Evolutionary conservation across 768 basidiomycete genomes (phyloP), one percentile per base, ranked within the genome.

Genomic region (Suillus paluster): DNA sequence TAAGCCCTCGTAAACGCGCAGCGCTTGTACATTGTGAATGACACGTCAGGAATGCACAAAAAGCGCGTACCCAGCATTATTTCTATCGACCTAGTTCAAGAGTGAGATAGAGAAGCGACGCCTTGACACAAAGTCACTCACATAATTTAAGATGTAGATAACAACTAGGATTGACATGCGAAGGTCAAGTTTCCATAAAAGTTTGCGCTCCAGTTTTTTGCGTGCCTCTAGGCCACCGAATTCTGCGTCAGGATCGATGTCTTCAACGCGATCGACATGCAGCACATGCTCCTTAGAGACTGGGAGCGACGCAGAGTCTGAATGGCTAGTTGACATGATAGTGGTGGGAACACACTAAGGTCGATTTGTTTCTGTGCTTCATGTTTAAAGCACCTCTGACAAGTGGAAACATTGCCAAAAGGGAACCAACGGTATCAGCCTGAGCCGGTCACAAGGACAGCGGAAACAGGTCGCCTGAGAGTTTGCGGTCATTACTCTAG

Each of bases 1-100:
- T 84, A 60, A 91, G 86, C 0, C 90, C 91, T 57, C 85, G 80
- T 30, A 88, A 75, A 53, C 91, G 81, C 23, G 91, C 91, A 15
- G 87, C 89, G 46, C 90, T 90, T 62, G 53, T 59, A 5, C 59
- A 66, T 60, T 25, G 46, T 61, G 34, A 12, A 23, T 9, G 19
- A 6, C 25, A 6, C 27, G 14, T 41, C 15, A 9, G 19, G 14
- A 11, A 9, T 50, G 36, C 50, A 56, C 33, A 25, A 44, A 39
- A 62, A 21, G 30, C 15, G 71, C 79, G 65, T 73, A 88, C 87
- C 83, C 75, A 41, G 83, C 87, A 72, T 89, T 90, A 68, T 90
- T 91, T 50, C 89, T 80, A 69, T 91, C 89, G 59, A 91, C 82
- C 83, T 89, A 49, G 14, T 41, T 21, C 14, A n/a, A 44, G 58